Conservation (phyloP, 2,329 filamentous ascomycete genomes). For the Chaetomiaceae sp. region DNA sequence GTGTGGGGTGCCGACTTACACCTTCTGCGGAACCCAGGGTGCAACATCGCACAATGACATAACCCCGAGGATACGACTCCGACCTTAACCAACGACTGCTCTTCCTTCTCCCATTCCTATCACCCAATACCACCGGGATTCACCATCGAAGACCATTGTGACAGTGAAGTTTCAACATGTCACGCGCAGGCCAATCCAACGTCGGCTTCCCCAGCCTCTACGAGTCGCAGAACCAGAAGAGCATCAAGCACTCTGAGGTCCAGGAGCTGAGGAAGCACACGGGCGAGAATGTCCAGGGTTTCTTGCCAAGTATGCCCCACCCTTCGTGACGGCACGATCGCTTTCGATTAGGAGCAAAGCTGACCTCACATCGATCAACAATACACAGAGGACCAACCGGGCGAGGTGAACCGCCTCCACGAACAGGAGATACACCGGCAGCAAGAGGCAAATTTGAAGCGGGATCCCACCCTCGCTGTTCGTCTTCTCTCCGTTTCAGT, state of each 20-base stretch:
- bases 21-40: neutral
- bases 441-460: slow-evolving; percentile 13
- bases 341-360: too few species aligned
- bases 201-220: slow-evolving; percentile 17
- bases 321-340: neutral
- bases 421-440: slow-evolving; percentile 8
- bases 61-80: neutral
- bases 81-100: neutral
- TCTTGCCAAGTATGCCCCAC: slow-evolving; percentile 19
- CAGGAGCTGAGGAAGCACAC: slow-evolving; percentile 12
- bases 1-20: neutral
- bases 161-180: slow-evolving; percentile 6
- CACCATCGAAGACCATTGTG: neutral
- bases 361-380: neutral
- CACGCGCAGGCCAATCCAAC: slow-evolving; percentile 14
- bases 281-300: slow-evolving; percentile 21
- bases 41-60: slow-evolving; percentile 6
- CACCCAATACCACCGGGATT: neutral
- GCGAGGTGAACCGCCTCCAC: slow-evolving; percentile 14
- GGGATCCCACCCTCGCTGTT: slow-evolving; percentile 17
- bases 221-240: slow-evolving; percentile 18
- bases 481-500: neutral
- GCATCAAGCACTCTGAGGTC: slow-evolving; percentile 12
- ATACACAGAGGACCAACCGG: slow-evolving; percentile 11
- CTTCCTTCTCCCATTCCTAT: neutral